phyloP scores from a whole-genome alignment of 768 basidiomycete genomes.

The Tulasnella sp. region DNA sequence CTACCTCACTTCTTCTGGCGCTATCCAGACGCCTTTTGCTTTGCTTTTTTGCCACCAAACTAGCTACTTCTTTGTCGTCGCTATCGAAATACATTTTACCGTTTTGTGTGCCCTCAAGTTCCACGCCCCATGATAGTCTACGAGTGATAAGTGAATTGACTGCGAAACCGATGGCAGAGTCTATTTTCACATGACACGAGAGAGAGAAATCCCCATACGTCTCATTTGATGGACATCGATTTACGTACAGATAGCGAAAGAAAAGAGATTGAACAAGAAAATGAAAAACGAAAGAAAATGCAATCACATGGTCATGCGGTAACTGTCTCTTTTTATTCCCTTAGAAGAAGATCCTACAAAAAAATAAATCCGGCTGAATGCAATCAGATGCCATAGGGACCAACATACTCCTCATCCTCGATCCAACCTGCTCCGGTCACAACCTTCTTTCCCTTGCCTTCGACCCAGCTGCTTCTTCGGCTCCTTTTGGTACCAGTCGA shows the following conservation, averaged over 20 bases:
- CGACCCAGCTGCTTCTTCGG: conserved; percentile 12
- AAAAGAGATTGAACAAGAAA: neutral
- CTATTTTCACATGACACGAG: no score
- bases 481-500: conserved; percentile 13
- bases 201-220: no score
- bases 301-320: neutral
- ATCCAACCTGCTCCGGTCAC: conserved; percentile 20
- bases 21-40: no score
- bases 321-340: neutral
- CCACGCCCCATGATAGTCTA: no score
- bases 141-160: no score
- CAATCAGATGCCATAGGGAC: conserved; percentile 25
- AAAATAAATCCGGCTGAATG: neutral
- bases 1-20: no score
- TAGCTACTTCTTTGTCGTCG: no score
- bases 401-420: conserved; percentile 28
- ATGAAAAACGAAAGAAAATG: neutral
- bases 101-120: no score
- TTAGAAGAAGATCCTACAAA: neutral
- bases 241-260: neutral
- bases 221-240: no score
- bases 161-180: no score
- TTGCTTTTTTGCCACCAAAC: no score
- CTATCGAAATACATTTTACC: no score
- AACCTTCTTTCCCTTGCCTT: conserved; percentile 22